Evolutionary conservation across 2,329 filamentous ascomycete species (phyloP), one percentile per base, ranked within the genome.

Genomic region (Macrophomina pseudophaseolina): DNA sequence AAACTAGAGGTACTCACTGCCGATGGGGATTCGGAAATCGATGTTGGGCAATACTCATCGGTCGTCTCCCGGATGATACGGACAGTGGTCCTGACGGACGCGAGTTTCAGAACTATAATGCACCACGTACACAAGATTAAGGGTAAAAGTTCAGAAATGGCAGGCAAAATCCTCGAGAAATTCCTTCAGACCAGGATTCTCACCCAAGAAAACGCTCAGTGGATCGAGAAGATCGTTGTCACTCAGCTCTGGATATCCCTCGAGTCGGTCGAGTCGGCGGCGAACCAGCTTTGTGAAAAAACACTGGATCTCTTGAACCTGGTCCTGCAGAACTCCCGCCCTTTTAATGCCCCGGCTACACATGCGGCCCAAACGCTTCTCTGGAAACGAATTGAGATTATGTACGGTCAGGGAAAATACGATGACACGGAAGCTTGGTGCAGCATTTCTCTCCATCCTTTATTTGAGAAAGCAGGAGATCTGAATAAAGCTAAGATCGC

Each of bases 351-450:
- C 4, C 84, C 87, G 69, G 88, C 88, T 5, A 87, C 91, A 12
- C 86, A 88, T 69, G 89, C 90, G 40, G 86, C 86, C 6, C 90
- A 92, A 71, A 90, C 87, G 40, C 88, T 91, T 74, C 71, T 97
- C 3, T 97, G 93, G 93, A 95, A 93, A 77, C 86, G 84, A 32
- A 82, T 91, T n/a, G 90, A 93, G 63, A 78, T 82, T 0, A 81
- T 82, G 14, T 87, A 86, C 68, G 79, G 78, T 1, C 82, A 85
- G 38, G 80, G 83, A 1, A 79, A 87, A 16, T 86, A 85, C 65
- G 80, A 83, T 2, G 70, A 81, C 14, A 86, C 90, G 1, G 85
- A 90, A 69, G 78, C 81, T 60, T 97, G 92, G 93, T 96, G 92
- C 71, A 82, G 78, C 7, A 74, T 93, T 18, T 89, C 91, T 0